Evolutionary conservation across 768 basidiomycete species (phyloP).

Genomic region (Psilocybe cubensis): DNA sequence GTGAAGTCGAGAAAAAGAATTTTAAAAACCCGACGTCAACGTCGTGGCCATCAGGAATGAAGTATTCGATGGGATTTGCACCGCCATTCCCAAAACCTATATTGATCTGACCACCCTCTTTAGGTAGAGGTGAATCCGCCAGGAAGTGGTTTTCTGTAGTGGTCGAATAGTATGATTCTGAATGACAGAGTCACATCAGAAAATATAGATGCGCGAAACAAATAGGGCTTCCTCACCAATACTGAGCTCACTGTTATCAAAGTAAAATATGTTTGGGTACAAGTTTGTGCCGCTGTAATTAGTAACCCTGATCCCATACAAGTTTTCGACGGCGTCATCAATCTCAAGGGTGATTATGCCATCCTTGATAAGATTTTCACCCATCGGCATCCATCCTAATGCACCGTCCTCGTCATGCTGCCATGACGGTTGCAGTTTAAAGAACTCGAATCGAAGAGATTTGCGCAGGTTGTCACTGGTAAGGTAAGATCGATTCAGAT

Average conservation of each 20-base stretch:
- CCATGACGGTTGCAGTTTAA: conserved; percentile 3
- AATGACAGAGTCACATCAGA: background rate
- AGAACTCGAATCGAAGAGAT: conserved; percentile 12
- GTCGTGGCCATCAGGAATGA: conserved; percentile 14
- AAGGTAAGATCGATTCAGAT: conserved; percentile 6
- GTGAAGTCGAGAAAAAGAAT: conserved; percentile 32
- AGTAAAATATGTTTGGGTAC: conserved; percentile 29
- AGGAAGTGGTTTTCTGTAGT: background rate
- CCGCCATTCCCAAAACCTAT: conserved; percentile 36
- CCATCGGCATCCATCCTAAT: background rate
- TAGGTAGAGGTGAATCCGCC: conserved; percentile 1
- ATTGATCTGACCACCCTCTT: conserved; percentile 16
- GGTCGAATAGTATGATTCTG: background rate
- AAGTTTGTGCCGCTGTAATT: conserved; percentile 24
- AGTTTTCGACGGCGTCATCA: background rate
- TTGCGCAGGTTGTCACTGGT: background rate
- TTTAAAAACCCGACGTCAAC: conserved; percentile 41
- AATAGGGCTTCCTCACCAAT: conserved; percentile 19
- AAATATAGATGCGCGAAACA: background rate
- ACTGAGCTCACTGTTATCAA: conserved; percentile 31
- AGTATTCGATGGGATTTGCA: conserved; percentile 23
- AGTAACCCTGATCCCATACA: conserved; percentile 26
- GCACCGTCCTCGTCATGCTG: background rate
- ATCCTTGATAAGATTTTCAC: conserved; percentile 23
- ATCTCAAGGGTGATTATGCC: conserved; percentile 20